These are phyloP conservation scores for Mycosphaerella arachidis DNA, from an alignment of 2,329 filamentous ascomycete genomes.

Conservation along the genomic window DNA sequence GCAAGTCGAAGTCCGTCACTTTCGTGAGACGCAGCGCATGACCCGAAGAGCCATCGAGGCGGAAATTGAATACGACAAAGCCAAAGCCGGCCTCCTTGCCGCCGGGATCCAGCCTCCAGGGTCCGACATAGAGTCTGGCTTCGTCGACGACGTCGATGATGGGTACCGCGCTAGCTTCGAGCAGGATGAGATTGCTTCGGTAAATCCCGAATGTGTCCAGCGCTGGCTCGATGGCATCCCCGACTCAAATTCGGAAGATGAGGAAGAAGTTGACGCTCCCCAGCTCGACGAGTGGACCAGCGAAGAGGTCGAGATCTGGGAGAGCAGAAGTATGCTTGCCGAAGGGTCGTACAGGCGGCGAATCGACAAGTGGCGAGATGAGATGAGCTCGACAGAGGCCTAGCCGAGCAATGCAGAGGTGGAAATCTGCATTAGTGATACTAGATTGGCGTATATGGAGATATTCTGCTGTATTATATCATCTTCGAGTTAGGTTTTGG, in stretches of 20 bases:
- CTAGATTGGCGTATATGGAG: neutral
- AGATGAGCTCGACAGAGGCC: neutral
- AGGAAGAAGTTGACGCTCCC: neutral
- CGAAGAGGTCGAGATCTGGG: conserved; percentile 17
- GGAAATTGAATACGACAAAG: conserved; percentile 13
- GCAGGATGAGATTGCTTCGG: conserved; percentile 5
- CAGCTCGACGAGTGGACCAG: conserved; percentile 6
- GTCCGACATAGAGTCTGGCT: conserved; percentile 10
- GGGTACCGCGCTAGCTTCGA: conserved; percentile 13
- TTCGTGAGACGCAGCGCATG: conserved; percentile 9
- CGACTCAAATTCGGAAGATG: neutral
- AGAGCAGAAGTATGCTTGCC: conserved; percentile 21
- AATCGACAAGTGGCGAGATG: conserved; percentile 18
- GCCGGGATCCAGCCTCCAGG: conserved; percentile 10
- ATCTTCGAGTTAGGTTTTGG: neutral
- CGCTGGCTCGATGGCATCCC: conserved; percentile 6
- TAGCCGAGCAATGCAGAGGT: no score
- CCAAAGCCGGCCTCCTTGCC: conserved; percentile 11
- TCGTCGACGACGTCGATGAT: conserved; percentile 18
- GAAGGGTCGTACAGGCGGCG: conserved; percentile 13
- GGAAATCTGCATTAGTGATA: no score
- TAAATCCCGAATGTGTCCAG: neutral
- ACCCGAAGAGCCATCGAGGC: conserved; percentile 18
- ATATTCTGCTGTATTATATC: neutral
- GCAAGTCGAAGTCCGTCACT: conserved; percentile 3